phyloP scores from a whole-genome alignment of 257 asterid genomes.

The Fraxinus excelsior region DNA sequence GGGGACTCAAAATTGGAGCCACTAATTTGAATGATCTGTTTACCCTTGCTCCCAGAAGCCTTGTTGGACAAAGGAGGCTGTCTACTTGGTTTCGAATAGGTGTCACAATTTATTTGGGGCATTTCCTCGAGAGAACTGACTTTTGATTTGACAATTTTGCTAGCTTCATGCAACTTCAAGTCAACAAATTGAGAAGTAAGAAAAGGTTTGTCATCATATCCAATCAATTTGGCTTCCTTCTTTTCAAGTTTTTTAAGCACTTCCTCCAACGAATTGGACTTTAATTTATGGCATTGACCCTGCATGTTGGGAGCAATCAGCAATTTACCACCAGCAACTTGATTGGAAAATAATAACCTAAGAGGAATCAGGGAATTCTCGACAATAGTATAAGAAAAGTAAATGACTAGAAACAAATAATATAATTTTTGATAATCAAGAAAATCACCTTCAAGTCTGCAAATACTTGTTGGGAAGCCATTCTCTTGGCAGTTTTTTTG shows the following conservation, averaged over 20 bases:
- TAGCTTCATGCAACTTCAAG: constrained; percentile 38
- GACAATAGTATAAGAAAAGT: neutral
- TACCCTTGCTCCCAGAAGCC: constrained; percentile 32
- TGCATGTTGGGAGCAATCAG: constrained; percentile 38
- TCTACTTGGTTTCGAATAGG: constrained; percentile 26
- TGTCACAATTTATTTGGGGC: constrained; percentile 24
- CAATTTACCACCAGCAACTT: constrained; percentile 2
- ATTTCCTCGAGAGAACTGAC: constrained; percentile 34
- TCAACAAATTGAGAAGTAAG: constrained; percentile 26
- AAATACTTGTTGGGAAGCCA: constrained; percentile 53
- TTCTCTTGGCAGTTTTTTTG: constrained; percentile 58
- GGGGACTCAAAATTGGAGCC: constrained; percentile 29
- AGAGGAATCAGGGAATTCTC: constrained; percentile 10
- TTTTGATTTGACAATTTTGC: too few relatives aligned
- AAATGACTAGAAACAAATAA: neutral
- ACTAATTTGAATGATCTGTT: constrained; percentile 24
- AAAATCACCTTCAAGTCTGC: constrained; percentile 63
- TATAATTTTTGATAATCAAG: neutral
- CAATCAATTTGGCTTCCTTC: constrained; percentile 70
- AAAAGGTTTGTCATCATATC: constrained; percentile 66
- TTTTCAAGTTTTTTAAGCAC: constrained; percentile 46
- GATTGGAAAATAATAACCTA: constrained; percentile 7
- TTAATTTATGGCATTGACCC: constrained; percentile 71
- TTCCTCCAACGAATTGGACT: constrained; percentile 62
- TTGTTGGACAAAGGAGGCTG: constrained; percentile 21